Conservation (phyloP, 768 basidiomycete species). For the Leccinum variicolor region DNA sequence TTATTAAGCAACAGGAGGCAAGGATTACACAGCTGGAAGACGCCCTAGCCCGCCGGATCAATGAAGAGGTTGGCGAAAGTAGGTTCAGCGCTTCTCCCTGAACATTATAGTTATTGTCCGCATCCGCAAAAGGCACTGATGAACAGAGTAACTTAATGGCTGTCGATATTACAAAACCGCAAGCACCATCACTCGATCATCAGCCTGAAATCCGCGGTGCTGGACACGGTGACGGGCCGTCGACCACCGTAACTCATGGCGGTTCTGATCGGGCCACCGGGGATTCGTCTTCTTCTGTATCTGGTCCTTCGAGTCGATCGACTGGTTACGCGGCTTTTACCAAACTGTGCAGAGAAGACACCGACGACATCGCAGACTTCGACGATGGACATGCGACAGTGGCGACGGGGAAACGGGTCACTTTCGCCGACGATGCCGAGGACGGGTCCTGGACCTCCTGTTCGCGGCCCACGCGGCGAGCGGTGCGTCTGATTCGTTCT, state of each 20-base stretch:
- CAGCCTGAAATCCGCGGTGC: constrained; percentile 19
- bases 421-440: constrained; percentile 22
- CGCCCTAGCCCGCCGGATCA: constrained; percentile 43
- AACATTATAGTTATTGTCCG: constrained; percentile 11
- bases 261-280: constrained; percentile 1
- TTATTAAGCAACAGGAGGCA: constrained; percentile 40
- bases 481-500: constrained; percentile 13
- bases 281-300: constrained; percentile 5
- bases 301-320: constrained; percentile 21
- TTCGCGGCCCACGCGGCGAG: constrained; percentile 27
- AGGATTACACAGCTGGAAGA: constrained; percentile 46
- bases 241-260: constrained; percentile 7
- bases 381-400: constrained; percentile 18
- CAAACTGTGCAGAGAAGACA: constrained; percentile 25
- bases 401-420: constrained; percentile 23
- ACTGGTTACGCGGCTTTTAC: constrained; percentile 19
- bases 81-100: constrained; percentile 12
- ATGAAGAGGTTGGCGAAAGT: constrained; percentile 27
- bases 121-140: constrained; percentile 10
- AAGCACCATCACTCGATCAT: constrained; percentile 9
- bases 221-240: constrained; percentile 5
- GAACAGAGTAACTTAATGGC: constrained; percentile 13
- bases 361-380: constrained; percentile 25
- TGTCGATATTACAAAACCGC: constrained; percentile 9
- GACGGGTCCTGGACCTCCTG: constrained; percentile 7